Evolutionary conservation across 2,329 filamentous ascomycete species (phyloP), one percentile per base, ranked within the genome.

Genomic region (Beauveria caledonica): DNA sequence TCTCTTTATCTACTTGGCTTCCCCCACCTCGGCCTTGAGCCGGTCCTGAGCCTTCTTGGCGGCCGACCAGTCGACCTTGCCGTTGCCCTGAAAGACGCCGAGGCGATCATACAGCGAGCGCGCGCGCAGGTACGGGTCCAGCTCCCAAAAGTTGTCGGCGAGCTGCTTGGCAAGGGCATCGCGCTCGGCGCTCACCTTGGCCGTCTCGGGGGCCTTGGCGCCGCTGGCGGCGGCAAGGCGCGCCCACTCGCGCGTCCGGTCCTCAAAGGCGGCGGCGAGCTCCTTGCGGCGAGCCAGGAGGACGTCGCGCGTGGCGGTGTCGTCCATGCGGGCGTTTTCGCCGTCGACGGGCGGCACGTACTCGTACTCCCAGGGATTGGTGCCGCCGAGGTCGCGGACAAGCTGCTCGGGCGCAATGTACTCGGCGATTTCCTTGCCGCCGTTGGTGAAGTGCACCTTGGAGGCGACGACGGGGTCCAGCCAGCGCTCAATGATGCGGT

Each of bases 371-470:
- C 87, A 96, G 65, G 90, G 79, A 64, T 95, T 90, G n/a, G 86
- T 81, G 58, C 92, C 92, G 45, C 90, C 91, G 8, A 95, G 79
- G 64, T 94, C 90, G 67, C 85, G 87, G 60, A 86, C 81, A 64
- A 96, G 87, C 58, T 86, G 84, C 54, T 79, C 78, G 50, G 76
- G 77, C 8, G 84, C 79, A 61, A 96, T 86, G 69, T 86, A 95
- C 58, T 84, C 77, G 63, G 87, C 81, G 62, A 97, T 78, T 58
- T 95, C 91, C 59, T 87, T 81, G 56, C 85, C 75, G 65, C 83
- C 89, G 68, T 88, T 90, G 57, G 88, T 91, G 73, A 96, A 96
- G 71, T 94, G 85, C n/a, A 96, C 86, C 74, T 96, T 97, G 70
- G 83, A 81, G 25, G 91, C 91, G 23, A 97, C 91, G 7, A 96